Percentiles rank a stretch among this genome's conserved stretches.
Evolutionary conservation across 345 rosid species (phyloP).

Genomic region (Cardamine occulta): DNA sequence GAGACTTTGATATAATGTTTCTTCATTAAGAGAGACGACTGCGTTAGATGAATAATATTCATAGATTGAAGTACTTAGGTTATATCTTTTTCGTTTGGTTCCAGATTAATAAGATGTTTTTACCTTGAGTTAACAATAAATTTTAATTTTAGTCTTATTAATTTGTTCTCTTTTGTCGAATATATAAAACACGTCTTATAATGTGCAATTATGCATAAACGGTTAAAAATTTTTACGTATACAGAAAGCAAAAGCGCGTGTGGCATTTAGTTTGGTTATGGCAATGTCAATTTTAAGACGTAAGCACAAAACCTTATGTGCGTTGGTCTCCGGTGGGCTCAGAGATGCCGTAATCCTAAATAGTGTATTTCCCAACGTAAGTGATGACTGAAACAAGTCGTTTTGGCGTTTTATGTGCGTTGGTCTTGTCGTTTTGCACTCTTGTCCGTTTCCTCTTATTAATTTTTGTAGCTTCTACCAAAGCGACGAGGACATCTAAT

Average conservation of each 20-base stretch:
- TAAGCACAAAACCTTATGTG: neutral
- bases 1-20: too few species aligned
- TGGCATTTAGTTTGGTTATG: neutral
- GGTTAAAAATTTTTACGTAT: neutral
- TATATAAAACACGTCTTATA: neutral
- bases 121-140: neutral
- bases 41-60: too few species aligned
- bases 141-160: too few species aligned
- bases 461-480: conserved; percentile 21
- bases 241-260: neutral
- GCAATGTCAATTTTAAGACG: conserved; percentile 4
- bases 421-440: conserved; percentile 36
- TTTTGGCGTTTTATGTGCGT: conserved; percentile 41
- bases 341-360: conserved; percentile 20
- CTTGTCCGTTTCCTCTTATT: conserved; percentile 13
- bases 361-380: conserved; percentile 33
- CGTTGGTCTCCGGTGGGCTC: neutral
- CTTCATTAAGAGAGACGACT: too few species aligned
- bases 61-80: too few species aligned
- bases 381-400: conserved; percentile 32
- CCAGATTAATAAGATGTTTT: too few species aligned
- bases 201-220: neutral
- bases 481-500: conserved; percentile 24
- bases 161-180: neutral
- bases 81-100: too few species aligned